Percentiles rank a stretch among this genome's conserved stretches.
phyloP scores from a whole-genome alignment of 306 rosid species.

The Luffa acutangula region DNA sequence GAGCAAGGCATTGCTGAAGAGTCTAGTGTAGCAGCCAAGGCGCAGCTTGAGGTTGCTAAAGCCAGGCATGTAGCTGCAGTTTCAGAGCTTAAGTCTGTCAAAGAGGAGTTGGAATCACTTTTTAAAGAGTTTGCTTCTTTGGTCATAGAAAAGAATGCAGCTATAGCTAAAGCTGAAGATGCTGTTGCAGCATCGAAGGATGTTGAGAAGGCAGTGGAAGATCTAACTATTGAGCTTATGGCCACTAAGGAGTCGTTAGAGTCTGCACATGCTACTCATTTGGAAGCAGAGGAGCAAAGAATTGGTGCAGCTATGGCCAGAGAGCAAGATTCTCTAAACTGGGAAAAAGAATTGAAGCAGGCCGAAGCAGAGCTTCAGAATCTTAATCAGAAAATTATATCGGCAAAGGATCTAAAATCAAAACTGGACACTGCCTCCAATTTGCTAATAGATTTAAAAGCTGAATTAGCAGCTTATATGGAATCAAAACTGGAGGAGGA shows the following conservation, averaged over 20 bases:
- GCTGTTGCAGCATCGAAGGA: slow-evolving; percentile 77
- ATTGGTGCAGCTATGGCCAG: slow-evolving; percentile 85
- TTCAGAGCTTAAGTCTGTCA: slow-evolving; percentile 62
- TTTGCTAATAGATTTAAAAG: slow-evolving; percentile 69
- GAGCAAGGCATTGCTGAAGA: slow-evolving; percentile 98
- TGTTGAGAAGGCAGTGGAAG: slow-evolving; percentile 90
- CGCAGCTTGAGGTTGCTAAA: slow-evolving; percentile 96
- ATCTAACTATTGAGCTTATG: slow-evolving; percentile 80
- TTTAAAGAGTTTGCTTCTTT: slow-evolving; percentile 64
- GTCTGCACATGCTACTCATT: slow-evolving; percentile 81
- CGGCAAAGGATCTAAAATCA: slow-evolving; percentile 73
- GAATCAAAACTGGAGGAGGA: slow-evolving; percentile 62
- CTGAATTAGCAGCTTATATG: slow-evolving; percentile 84
- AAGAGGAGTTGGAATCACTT: slow-evolving; percentile 67
- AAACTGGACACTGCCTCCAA: slow-evolving; percentile 74
- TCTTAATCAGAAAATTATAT: slow-evolving; percentile 58
- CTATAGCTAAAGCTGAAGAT: slow-evolving; percentile 73
- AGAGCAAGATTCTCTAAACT: slow-evolving; percentile 88
- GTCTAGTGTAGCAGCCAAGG: slow-evolving; percentile 95
- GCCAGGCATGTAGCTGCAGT: slow-evolving; percentile 71
- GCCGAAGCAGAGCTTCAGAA: slow-evolving; percentile 81
- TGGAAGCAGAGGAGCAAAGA: slow-evolving; percentile 97
- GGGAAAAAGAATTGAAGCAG: slow-evolving; percentile 91
- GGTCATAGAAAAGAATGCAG: slow-evolving; percentile 53
- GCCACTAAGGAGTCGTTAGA: slow-evolving; percentile 74